Conservation (phyloP, 148 eudicot genomes). For the Polygonum maritimum region DNA sequence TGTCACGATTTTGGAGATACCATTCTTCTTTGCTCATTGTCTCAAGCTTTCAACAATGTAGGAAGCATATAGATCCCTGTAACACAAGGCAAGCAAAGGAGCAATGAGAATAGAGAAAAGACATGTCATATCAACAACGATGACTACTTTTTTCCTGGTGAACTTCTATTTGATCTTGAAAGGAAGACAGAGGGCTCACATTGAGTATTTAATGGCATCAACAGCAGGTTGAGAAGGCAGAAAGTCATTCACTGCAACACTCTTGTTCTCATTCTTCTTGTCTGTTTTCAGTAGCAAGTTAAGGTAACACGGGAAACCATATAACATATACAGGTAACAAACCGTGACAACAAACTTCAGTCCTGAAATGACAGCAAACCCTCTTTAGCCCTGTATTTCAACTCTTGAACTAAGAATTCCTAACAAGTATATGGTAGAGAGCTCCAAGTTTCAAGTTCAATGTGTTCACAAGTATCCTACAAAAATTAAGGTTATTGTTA, state of each 20-base stretch:
- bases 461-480: not conserved
- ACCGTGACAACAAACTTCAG: not conserved
- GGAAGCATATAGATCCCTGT: conserved; percentile 89
- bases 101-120: not conserved
- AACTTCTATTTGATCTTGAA: not conserved
- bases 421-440: not conserved
- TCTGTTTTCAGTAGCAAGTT: conserved; percentile 33
- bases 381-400: not conserved
- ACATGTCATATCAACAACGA: not conserved
- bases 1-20: not conserved
- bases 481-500: not conserved
- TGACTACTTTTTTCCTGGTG: too few species aligned
- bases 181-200: conserved; percentile 30
- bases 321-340: not conserved
- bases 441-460: not conserved
- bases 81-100: not conserved
- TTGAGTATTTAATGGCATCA: conserved; percentile 70
- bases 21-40: conserved; percentile 28
- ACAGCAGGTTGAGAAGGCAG: conserved; percentile 78
- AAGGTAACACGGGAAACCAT: conserved; percentile 1
- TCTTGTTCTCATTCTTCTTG: conserved; percentile 94
- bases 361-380: not conserved
- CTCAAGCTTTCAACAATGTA: conserved; percentile 78
- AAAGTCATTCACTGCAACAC: conserved; percentile 73
- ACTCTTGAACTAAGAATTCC: not conserved